Base-by-base conservation (phyloP, 257 asterid genomes). In the Rubia yunnanensis region DNA sequence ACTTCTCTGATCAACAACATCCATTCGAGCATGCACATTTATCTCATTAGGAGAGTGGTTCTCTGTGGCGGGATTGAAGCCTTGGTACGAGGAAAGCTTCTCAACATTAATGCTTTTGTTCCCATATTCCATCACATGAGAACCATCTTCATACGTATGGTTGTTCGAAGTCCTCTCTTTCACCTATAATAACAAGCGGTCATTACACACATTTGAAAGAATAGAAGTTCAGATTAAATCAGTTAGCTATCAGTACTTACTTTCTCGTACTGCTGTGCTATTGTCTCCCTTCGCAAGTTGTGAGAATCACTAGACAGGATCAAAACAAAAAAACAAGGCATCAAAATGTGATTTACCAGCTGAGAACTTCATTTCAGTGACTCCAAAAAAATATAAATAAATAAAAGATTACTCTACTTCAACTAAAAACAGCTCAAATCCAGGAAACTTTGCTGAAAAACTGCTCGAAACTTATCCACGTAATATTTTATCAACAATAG, bases 81-180 rank as follows among this genome's bases (percentile, higher is more conserved):
- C 99, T 62, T 78, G 97, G 74, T 83, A 89, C 73, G 82, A 48
- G 64, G 80, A 84, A 22, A 92, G 86, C 80, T 80, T 86, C 56
- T 87, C 90, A 0, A 78, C 31, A 70, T 86, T 86, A 64, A 89
- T 74, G 65, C 75, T 74, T 76, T 68, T 80, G 79, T 75, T 87
- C 20, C 99, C 99, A n/a, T 87, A 92, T 36, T 89, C 92, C 99
- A 87, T 89, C 10, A 92, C 99, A 61, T 92, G 97, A 56, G 99
- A 92, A 64, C 99, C 97, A 3, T 69, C 35, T 26, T 55, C 74
- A 22, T 80, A 89, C 1, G 86, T 77, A 60, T 81, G 67, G 78
- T 68, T 72, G 74, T 89, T 78, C 7, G 97, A 89, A 7, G 97
- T 86, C 39, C 99, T 86, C n/a, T 70, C 85, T 74, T 83, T 87